phyloP scores from a whole-genome alignment of 1,284 basidiomycete species.

The Schizopora paradoxa region DNA sequence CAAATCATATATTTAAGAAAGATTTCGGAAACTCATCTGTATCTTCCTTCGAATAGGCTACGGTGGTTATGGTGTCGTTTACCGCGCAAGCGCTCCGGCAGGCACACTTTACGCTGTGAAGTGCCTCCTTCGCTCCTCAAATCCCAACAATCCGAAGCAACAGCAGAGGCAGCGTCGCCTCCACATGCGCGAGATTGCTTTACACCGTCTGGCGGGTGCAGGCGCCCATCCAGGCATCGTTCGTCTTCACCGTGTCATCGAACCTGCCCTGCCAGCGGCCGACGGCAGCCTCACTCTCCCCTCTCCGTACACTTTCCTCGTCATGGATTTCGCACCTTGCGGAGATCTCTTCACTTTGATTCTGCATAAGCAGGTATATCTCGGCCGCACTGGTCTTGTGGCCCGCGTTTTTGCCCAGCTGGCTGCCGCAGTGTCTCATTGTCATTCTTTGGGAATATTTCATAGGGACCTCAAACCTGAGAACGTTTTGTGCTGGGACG shows the following conservation, averaged over 20 bases:
- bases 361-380: slow-evolving; percentile 17
- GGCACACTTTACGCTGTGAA: slow-evolving; percentile 85
- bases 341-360: slow-evolving; percentile 53
- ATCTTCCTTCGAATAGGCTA: too few species aligned
- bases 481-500: slow-evolving; percentile 70
- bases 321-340: slow-evolving; percentile 51
- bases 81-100: slow-evolving; percentile 70
- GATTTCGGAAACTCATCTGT: too few species aligned
- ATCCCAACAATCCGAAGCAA: slow-evolving; percentile 43
- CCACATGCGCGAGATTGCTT: slow-evolving; percentile 76
- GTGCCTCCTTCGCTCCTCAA: slow-evolving; percentile 56
- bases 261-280: slow-evolving; percentile 29
- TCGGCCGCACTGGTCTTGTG: slow-evolving; percentile 17
- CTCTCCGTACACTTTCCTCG: slow-evolving; percentile 34
- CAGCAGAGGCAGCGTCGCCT: slow-evolving; percentile 61
- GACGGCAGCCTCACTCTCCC: slow-evolving; percentile 15
- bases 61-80: slow-evolving; percentile 96
- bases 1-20: too few species aligned
- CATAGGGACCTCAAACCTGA: slow-evolving; percentile 90
- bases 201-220: slow-evolving; percentile 84
- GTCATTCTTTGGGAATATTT: slow-evolving; percentile 65
- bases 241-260: slow-evolving; percentile 84
- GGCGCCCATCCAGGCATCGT: slow-evolving; percentile 85
- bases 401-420: slow-evolving; percentile 61
- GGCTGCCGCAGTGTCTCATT: slow-evolving; percentile 73